These are phyloP conservation scores for Plicaturopsis crispa DNA, from an alignment of 768 basidiomycete genomes.

Conservation along the genomic window DNA sequence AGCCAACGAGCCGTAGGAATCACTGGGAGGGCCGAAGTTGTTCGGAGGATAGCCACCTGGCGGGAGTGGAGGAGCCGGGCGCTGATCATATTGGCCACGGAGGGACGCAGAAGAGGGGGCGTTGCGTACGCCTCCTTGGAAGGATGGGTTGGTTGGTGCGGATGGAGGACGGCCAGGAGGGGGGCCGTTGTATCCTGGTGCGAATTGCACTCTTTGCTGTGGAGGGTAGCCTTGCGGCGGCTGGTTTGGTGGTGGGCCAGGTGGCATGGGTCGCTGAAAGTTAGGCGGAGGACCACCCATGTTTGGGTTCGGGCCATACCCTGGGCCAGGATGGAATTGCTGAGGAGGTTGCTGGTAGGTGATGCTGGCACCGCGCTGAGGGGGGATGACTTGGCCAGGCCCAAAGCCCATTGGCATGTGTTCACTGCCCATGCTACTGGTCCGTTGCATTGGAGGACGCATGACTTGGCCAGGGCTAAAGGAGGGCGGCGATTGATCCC, in stretches of 20 bases:
- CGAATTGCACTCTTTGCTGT: background rate
- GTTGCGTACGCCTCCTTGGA: conserved; percentile 32
- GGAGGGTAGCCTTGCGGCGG: background rate
- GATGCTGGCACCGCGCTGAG: conserved; percentile 26
- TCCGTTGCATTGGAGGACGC: no score
- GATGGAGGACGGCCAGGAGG: no score
- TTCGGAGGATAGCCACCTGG: conserved; percentile 26
- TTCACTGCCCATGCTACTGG: no score
- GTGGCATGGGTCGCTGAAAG: conserved; percentile 12
- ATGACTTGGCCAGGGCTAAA: conserved; percentile 27
- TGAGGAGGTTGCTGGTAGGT: conserved; percentile 17
- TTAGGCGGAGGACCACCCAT: conserved; percentile 5
- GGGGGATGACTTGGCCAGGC: background rate
- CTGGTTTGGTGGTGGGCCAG: background rate
- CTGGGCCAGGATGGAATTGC: conserved; percentile 16
- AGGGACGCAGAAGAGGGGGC: conserved; percentile 55
- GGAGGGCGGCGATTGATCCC: no score
- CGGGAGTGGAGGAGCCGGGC: conserved; percentile 26
- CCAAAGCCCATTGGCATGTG: no score
- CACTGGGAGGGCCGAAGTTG: conserved; percentile 23
- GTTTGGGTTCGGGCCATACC: conserved; percentile 10
- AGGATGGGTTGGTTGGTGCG: no score
- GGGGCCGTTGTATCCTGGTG: background rate
- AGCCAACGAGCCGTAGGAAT: conserved; percentile 30
- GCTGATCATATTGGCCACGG: conserved; percentile 34